Percentiles rank a stretch among this genome's conserved stretches.
Evolutionary conservation across 1,284 basidiomycete genomes (phyloP).

Genomic region (Papiliotrema fonsecae): DNA sequence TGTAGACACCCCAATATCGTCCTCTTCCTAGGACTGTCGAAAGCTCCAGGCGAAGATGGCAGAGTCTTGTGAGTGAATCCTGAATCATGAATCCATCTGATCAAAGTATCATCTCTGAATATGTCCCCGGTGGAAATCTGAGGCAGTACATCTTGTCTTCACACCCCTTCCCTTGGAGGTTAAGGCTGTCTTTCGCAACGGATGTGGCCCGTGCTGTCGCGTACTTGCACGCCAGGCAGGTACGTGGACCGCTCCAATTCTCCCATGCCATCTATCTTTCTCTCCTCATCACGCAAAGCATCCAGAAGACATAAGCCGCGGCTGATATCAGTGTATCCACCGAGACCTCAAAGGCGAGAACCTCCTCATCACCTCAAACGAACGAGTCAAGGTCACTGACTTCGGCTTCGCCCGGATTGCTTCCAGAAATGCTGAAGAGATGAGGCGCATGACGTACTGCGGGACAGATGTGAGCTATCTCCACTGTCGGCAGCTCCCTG

Average conservation of each 20-base stretch:
- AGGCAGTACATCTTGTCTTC: conserved; percentile 77
- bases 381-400: conserved; percentile 91
- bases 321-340: conserved; percentile 50
- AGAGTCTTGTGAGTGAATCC: conserved; percentile 58
- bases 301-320: background rate
- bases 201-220: conserved; percentile 92
- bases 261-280: conserved; percentile 6
- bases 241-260: conserved; percentile 21
- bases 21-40: conserved; percentile 86
- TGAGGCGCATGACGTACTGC: conserved; percentile 87
- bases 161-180: conserved; percentile 75
- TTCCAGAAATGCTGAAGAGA: conserved; percentile 83
- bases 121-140: conserved; percentile 67
- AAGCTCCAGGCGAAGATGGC: conserved; percentile 73
- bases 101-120: conserved; percentile 72
- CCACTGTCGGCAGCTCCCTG: background rate
- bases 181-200: conserved; percentile 87
- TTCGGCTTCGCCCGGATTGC: conserved; percentile 84
- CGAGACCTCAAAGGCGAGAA: conserved; percentile 95
- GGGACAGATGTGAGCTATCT: conserved; percentile 71
- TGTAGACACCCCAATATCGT: conserved; percentile 89
- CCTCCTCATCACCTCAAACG: conserved; percentile 86
- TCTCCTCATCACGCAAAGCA: conserved; percentile 55
- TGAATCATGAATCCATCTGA: background rate
- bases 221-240: conserved; percentile 87